phyloP scores from a whole-genome alignment of 23 red algal species.

The Pyropia yezoensis region DNA sequence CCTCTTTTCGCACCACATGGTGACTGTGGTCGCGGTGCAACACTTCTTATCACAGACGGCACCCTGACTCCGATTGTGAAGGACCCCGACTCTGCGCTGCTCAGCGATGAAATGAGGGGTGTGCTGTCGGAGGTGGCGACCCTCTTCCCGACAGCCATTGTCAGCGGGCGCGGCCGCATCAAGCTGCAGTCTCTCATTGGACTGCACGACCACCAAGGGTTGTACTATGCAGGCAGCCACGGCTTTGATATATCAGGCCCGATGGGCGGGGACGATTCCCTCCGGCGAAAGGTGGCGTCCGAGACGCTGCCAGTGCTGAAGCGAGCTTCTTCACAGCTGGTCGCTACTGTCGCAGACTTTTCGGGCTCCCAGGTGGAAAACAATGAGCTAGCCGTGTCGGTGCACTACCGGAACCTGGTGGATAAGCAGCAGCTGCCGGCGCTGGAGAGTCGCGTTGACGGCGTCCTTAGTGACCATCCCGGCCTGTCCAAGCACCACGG shows the following conservation, averaged over 20 bases:
- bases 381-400: constrained; percentile 57
- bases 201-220: constrained; percentile 3
- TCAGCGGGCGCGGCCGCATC: constrained; percentile 51
- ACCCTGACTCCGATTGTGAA: constrained; percentile 84
- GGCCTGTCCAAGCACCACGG: constrained; percentile 45
- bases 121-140: constrained; percentile 27
- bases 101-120: constrained; percentile 20
- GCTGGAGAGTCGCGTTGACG: constrained; percentile 17
- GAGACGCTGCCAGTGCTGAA: constrained; percentile 35
- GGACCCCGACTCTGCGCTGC: constrained; percentile 63
- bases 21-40: background rate
- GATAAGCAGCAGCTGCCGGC: constrained; percentile 7
- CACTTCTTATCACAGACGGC: constrained; percentile 21
- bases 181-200: constrained; percentile 64
- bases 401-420: constrained; percentile 58
- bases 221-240: constrained; percentile 85
- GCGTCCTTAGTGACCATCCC: constrained; percentile 21
- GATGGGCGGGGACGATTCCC: background rate
- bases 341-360: background rate
- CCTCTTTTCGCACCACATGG: too few relatives aligned
- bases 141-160: constrained; percentile 65
- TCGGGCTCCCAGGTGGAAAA: constrained; percentile 59
- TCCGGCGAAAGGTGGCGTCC: constrained; percentile 31
- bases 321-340: constrained; percentile 22
- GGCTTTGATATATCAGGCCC: constrained; percentile 81